A percentile compares a stretch with the other conserved stretches of the same genome.
These are phyloP conservation scores for Nicotiana otophora DNA, from an alignment of 257 asterid genomes.

Conservation along the genomic window DNA sequence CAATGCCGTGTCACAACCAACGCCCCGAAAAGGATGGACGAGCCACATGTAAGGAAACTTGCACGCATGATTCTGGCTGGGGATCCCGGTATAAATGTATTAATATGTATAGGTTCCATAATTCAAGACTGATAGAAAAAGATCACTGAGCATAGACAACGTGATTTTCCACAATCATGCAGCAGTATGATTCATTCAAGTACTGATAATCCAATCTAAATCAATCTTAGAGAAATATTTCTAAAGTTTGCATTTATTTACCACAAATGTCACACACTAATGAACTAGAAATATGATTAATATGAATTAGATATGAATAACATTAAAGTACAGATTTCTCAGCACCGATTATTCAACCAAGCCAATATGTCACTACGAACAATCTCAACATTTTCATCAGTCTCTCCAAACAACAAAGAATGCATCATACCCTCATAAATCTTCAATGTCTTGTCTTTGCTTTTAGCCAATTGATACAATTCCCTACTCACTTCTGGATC, in stretches of 20 bases:
- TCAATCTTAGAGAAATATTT: background rate
- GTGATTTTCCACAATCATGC: background rate
- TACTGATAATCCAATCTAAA: background rate
- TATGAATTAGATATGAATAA: background rate
- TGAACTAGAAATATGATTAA: background rate
- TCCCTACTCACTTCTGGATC: constrained; percentile 85
- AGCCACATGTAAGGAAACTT: too few species aligned
- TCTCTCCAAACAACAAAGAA: constrained; percentile 82
- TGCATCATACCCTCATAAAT: constrained; percentile 94
- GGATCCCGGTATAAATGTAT: too few species aligned
- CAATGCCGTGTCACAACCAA: too few species aligned
- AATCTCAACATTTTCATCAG: constrained; percentile 69
- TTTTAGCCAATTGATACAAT: constrained; percentile 56
- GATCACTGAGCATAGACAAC: background rate
- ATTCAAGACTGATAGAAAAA: background rate
- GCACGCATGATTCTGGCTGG: too few species aligned
- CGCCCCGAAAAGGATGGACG: too few species aligned
- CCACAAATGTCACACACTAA: background rate
- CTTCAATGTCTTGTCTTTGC: constrained; percentile 68
- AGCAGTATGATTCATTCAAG: background rate
- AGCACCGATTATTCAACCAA: constrained; percentile 60
- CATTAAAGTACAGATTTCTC: background rate
- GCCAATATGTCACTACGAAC: constrained; percentile 59
- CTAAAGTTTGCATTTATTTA: background rate
- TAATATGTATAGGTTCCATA: too few species aligned